Conservation (phyloP, 169 alveolate species). For the Eimeria acervulina region DNA sequence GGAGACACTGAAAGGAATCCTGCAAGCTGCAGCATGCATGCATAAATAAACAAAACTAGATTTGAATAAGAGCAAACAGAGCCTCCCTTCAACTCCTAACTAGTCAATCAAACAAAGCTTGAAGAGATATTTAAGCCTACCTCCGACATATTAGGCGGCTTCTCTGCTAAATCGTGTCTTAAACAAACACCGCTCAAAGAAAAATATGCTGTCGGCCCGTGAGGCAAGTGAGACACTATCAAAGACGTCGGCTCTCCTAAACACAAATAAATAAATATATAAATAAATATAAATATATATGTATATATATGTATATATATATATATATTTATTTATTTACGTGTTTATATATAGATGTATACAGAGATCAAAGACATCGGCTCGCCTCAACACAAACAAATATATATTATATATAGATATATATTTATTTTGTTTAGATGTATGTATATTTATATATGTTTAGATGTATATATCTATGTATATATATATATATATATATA, state of each 20-base stretch:
- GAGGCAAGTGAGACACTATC: conserved; percentile 99
- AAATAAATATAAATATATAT: not conserved
- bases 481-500: too few relatives aligned
- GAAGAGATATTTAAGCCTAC: conserved; percentile 39
- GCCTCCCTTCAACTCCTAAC: not conserved
- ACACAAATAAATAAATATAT: not conserved
- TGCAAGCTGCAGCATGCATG: not conserved
- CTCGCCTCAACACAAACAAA: conserved; percentile 83
- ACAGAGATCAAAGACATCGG: conserved; percentile 99
- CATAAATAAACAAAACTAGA: not conserved
- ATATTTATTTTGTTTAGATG: too few relatives aligned
- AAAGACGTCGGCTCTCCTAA: conserved; percentile 97
- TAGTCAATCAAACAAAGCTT: not conserved
- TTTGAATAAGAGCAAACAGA: not conserved
- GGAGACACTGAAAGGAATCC: too few relatives aligned
- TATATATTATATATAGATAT: not conserved
- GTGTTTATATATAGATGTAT: too few relatives aligned
- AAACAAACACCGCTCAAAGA: conserved; percentile 97
- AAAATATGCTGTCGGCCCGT: conserved; percentile 99
- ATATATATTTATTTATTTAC: too few relatives aligned
- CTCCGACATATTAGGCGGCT: conserved; percentile 97
- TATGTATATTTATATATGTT: too few relatives aligned
- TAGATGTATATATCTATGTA: too few relatives aligned
- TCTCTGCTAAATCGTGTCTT: conserved; percentile 98
- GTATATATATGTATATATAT: too few relatives aligned